Evolutionary conservation across 306 rosid genomes (phyloP).

Genomic region (Arachis stenosperma): DNA sequence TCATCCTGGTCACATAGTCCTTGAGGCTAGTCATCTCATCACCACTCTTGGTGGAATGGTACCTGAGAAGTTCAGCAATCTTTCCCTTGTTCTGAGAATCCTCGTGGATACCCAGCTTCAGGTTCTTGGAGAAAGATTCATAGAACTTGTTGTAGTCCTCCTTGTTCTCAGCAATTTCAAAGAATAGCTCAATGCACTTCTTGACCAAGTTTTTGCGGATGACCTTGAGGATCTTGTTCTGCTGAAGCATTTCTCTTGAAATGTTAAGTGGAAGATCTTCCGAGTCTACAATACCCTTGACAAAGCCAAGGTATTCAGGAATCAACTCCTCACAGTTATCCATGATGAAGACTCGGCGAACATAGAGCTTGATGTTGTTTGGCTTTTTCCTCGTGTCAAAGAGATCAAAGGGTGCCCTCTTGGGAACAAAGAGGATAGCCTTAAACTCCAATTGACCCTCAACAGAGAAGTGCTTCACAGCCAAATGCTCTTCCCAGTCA

Average conservation of each 20-base stretch:
- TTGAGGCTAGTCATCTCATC: slow-evolving; percentile 84
- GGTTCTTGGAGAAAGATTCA: slow-evolving; percentile 83
- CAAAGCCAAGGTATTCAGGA: slow-evolving; percentile 79
- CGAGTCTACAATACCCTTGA: slow-evolving; percentile 87
- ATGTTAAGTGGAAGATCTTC: slow-evolving; percentile 91
- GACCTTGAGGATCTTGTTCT: slow-evolving; percentile 85
- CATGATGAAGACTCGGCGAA: slow-evolving; percentile 86
- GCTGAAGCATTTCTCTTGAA: slow-evolving; percentile 79
- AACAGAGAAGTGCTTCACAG: slow-evolving; percentile 88
- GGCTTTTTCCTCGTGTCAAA: slow-evolving; percentile 91
- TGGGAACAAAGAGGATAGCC: slow-evolving; percentile 85
- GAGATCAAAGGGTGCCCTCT: slow-evolving; percentile 91
- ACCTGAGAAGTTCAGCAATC: slow-evolving; percentile 76
- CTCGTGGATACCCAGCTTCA: slow-evolving; percentile 84
- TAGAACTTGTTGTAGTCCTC: slow-evolving; percentile 91
- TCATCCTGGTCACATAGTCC: slow-evolving; percentile 90
- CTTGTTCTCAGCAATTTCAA: slow-evolving; percentile 87
- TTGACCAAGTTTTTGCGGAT: slow-evolving; percentile 87
- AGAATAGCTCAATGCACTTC: slow-evolving; percentile 78
- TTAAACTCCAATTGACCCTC: slow-evolving; percentile 90
- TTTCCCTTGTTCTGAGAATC: slow-evolving; percentile 74
- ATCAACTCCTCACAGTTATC: slow-evolving; percentile 93
- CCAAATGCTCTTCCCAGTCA: slow-evolving; percentile 89
- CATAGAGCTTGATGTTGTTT: slow-evolving; percentile 85
- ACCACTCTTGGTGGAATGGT: slow-evolving; percentile 89